Percentiles rank a stretch among this genome's conserved stretches.
phyloP scores from a whole-genome alignment of 257 asterid genomes.

The Agastache rugosa region DNA sequence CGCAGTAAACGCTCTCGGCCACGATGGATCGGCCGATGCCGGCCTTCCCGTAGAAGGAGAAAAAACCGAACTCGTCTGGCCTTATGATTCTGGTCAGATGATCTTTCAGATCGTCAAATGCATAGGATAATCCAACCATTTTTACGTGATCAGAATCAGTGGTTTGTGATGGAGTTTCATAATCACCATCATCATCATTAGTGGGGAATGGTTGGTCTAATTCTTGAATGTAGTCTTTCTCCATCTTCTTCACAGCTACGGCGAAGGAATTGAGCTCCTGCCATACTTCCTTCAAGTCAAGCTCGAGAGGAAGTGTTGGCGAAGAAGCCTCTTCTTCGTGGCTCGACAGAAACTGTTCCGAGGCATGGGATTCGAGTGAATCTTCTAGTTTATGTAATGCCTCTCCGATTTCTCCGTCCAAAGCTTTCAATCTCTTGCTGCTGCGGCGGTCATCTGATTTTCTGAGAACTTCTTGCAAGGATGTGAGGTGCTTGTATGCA shows the following conservation, averaged over 20 bases:
- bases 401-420: conserved; percentile 10
- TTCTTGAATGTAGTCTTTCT: neutral
- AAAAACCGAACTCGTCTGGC: conserved; percentile 13
- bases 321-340: neutral
- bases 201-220: neutral
- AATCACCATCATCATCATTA: neutral
- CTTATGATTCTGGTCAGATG: neutral
- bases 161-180: neutral
- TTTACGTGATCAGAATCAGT: neutral
- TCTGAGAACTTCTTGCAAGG: neutral
- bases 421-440: neutral
- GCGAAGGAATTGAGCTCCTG: neutral
- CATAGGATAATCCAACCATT: conserved; percentile 22
- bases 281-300: neutral
- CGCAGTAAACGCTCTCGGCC: neutral
- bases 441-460: neutral
- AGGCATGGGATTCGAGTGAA: neutral
- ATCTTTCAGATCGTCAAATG: neutral
- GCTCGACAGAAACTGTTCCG: neutral
- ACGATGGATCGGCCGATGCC: neutral
- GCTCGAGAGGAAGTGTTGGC: neutral
- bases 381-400: neutral
- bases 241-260: neutral
- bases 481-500: neutral
- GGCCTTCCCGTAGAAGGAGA: neutral